Conservation (phyloP, 345 rosid species). For the Draba incana region DNA sequence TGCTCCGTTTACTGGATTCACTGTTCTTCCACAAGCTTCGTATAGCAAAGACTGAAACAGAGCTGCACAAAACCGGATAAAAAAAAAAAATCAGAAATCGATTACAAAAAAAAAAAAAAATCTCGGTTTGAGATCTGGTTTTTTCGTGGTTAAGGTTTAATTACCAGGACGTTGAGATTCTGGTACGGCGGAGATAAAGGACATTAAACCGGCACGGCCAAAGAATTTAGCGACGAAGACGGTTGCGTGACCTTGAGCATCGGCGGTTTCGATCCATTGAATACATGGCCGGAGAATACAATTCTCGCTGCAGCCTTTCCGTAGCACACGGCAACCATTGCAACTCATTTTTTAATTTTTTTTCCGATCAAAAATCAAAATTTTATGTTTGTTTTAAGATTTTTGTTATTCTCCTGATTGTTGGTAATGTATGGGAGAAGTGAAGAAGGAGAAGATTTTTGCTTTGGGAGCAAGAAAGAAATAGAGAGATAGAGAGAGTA, state of each 20-base stretch:
- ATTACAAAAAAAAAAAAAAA: not conserved
- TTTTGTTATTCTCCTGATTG: not conserved
- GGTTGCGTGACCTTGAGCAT: conserved; percentile 97
- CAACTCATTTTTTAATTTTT: conserved; percentile 72
- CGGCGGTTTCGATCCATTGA: conserved; percentile 87
- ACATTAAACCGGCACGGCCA: conserved; percentile 98
- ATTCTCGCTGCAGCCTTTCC: conserved; percentile 95
- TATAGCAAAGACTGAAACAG: conserved; percentile 83
- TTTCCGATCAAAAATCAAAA: not conserved
- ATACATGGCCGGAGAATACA: conserved; percentile 89
- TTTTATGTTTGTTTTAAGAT: not conserved
- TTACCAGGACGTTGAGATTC: conserved; percentile 88
- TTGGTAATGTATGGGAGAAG: conserved; percentile 28
- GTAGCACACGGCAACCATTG: conserved; percentile 94
- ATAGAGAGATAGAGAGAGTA: conserved; percentile 11
- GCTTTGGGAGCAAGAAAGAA: conserved; percentile 44
- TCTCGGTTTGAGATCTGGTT: conserved; percentile 1
- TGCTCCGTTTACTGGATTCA: conserved; percentile 94
- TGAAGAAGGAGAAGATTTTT: conserved; percentile 32
- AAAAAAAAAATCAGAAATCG: not conserved
- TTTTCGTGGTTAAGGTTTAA: not conserved
- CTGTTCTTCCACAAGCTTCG: conserved; percentile 96
- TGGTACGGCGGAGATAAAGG: conserved; percentile 93
- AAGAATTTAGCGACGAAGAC: conserved; percentile 97
- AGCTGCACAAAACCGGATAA: conserved; percentile 45